Base-by-base conservation (phyloP, 257 asterid species). In the Lithospermum erythrorhizon region DNA sequence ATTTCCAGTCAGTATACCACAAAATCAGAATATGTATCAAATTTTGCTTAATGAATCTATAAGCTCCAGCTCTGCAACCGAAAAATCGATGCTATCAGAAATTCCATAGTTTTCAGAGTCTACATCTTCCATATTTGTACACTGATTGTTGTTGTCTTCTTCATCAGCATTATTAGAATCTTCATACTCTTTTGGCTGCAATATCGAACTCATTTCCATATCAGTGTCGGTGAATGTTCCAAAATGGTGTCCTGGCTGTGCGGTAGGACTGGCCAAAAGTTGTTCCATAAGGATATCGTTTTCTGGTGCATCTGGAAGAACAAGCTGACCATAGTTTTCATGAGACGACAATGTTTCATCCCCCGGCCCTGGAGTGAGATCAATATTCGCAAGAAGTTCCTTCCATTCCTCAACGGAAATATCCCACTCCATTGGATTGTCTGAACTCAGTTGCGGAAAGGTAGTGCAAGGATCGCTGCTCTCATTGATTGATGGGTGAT, bases 351-450 rank as follows among this genome's bases (percentile, higher is more conserved):
- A 55, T 29, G 77, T 80, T n/a, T 82, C 94, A 58, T 83, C 96
- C 54, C 21, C 20, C 22, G 83, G 78, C 19, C 79, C 83, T 6
- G 79, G 27, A 22, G 77, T 45, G 54, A 81, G 58, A 70, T 81
- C 95, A 19, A 81, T 69, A 70, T 77, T 87, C 83, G 70, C 57
- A 53, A 88, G 72, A 66, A 91, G 67, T 65, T 86, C 90, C 27
- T 76, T 74, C 62, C 88, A 67, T 56, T 82, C 96, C 57, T 91
- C 86, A n/a, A 87, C 62, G 21, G 93, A 65, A 61, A 83, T 57
- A 78, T 86, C 90, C 10, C 74, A 73, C 5, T 77, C 95, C 93
- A 86, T 82, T 0, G 80, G 56, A 48, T 79, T 81, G 16, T 82
- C 85, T 21, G 72, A 52, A 61, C 53, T 37, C 27, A 75, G 68